A percentile compares a stretch with the other conserved stretches of the same genome.
Evolutionary conservation across 2,329 filamentous ascomycete genomes (phyloP).

Genomic region (Trichoderma oligosporum): DNA sequence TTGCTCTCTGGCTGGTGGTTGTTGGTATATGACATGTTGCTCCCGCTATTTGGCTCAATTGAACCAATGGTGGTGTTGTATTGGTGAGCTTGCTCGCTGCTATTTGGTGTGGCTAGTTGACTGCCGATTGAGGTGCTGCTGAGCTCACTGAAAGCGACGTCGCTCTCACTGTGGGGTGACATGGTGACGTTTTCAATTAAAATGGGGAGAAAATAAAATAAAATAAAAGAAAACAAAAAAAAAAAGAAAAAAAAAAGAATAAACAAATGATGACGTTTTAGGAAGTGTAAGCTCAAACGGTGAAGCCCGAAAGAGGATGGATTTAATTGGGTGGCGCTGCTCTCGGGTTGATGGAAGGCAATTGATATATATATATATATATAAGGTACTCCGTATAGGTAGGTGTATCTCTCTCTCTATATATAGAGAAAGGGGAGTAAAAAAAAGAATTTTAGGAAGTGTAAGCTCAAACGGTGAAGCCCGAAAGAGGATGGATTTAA

Average conservation of each 20-base stretch:
- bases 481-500: neutral
- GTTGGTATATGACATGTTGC: slow-evolving; percentile 20
- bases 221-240: neutral
- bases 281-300: too few relatives aligned
- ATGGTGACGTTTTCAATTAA: slow-evolving; percentile 30
- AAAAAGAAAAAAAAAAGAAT: neutral
- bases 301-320: neutral
- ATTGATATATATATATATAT: too few relatives aligned
- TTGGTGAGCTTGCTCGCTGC: slow-evolving; percentile 17
- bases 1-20: slow-evolving; percentile 16
- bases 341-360: neutral
- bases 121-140: slow-evolving; percentile 5
- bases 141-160: slow-evolving; percentile 29
- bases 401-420: too few relatives aligned
- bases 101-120: slow-evolving; percentile 23
- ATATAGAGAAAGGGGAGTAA: neutral
- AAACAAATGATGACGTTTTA: slow-evolving; percentile 5
- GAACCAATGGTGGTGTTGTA: slow-evolving; percentile 6
- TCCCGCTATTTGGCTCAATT: slow-evolving; percentile 16
- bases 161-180: slow-evolving; percentile 38
- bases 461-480: too few relatives aligned
- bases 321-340: neutral
- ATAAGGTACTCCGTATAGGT: too few relatives aligned
- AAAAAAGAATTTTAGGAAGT: neutral
- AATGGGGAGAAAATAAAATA: too few relatives aligned